Conservation (phyloP, 2,329 filamentous ascomycete genomes). For the Ceratocystis diversiconidia region DNA sequence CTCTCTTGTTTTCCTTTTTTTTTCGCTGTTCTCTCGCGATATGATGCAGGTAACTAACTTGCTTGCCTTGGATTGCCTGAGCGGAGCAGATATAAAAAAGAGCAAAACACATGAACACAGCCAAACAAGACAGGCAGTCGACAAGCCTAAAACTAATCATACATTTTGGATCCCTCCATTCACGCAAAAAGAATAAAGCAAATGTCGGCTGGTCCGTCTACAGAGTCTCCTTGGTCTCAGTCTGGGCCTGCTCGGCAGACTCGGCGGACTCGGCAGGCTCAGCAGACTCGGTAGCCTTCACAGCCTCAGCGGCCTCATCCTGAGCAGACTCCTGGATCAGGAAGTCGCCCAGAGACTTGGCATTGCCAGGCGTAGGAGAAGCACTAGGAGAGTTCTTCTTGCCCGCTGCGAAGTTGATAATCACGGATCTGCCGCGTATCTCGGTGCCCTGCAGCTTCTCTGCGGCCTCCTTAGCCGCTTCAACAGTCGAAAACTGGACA, state of each 20-base stretch:
- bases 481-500: conserved; percentile 58
- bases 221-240: background rate
- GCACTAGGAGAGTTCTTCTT: background rate
- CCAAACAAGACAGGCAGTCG: background rate
- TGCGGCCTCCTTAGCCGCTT: conserved; percentile 47
- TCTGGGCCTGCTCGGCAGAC: background rate
- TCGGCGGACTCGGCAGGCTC: background rate
- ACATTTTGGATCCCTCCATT: background rate
- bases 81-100: background rate
- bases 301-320: background rate
- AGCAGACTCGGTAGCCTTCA: background rate
- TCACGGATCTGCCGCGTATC: conserved; percentile 52
- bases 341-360: background rate
- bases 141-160: background rate
- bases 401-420: conserved; percentile 45
- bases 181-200: background rate
- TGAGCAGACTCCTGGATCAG: background rate
- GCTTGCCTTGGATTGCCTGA: background rate
- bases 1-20: background rate
- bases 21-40: background rate
- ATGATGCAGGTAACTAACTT: background rate
- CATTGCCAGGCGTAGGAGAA: background rate
- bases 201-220: background rate
- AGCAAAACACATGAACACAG: background rate
- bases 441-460: conserved; percentile 40